Evolutionary conservation across 148 eudicot species (phyloP).

Genomic region (Chenopodium berlandieri): DNA sequence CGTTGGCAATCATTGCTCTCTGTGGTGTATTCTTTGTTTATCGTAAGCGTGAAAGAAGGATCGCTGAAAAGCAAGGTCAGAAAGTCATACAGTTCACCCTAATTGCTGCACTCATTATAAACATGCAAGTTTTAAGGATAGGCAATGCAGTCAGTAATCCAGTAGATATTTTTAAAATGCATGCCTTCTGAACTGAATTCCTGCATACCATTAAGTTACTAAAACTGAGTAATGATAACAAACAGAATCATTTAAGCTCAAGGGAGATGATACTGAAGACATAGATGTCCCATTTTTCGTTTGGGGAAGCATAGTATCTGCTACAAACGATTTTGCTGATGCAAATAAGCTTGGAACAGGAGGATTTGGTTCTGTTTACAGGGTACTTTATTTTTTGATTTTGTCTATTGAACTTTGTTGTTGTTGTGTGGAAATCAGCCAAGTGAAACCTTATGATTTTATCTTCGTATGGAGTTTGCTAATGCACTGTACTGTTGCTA

Average conservation of each 20-base stretch:
- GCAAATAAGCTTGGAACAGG: conserved; percentile 31
- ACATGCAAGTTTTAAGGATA: not conserved
- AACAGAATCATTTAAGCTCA: conserved; percentile 20
- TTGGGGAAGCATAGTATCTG: conserved; percentile 31
- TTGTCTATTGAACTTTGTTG: not conserved
- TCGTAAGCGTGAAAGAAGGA: conserved; percentile 11
- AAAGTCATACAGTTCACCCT: not conserved
- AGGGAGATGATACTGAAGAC: conserved; percentile 23
- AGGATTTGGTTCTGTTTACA: conserved; percentile 34
- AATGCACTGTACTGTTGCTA: not conserved
- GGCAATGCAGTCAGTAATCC: not conserved
- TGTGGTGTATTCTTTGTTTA: conserved; percentile 4
- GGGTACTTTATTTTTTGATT: conserved; percentile 3
- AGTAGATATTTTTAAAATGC: not conserved
- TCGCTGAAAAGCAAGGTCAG: conserved; percentile 11
- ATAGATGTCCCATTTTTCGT: conserved; percentile 25
- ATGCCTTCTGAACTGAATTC: not conserved
- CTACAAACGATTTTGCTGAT: conserved; percentile 29
- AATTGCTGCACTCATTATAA: not conserved
- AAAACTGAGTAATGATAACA: not conserved
- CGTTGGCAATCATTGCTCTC: conserved; percentile 8
- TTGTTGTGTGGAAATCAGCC: not conserved
- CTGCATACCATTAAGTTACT: not conserved
- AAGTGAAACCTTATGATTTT: not conserved
- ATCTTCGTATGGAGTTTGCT: not conserved